Evolutionary conservation across 345 rosid species (phyloP).

Genomic region (Aquilaria yunnanensis): DNA sequence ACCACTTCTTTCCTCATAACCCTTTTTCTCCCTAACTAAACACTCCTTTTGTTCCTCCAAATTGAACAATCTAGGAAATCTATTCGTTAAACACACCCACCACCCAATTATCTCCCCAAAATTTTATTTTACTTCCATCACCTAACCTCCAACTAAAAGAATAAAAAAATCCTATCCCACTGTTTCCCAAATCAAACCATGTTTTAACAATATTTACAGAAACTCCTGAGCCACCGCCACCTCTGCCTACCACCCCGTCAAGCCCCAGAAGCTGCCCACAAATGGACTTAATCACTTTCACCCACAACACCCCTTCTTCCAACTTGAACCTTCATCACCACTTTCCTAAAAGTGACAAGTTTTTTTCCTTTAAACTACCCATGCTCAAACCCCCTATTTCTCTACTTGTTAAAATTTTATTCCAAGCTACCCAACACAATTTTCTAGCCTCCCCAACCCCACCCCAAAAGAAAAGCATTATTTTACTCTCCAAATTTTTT

Average conservation of each 20-base stretch:
- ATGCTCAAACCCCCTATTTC: too few species aligned
- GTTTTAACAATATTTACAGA: neutral
- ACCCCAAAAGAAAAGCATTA: too few species aligned
- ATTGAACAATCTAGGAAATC: too few species aligned
- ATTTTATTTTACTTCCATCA: neutral
- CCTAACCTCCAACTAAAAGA: neutral
- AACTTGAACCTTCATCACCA: neutral
- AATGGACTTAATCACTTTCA: neutral
- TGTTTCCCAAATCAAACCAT: neutral
- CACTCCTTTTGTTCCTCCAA: too few species aligned
- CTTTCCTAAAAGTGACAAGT: neutral
- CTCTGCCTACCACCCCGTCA: neutral
- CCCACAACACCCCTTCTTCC: neutral
- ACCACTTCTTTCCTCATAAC: too few species aligned
- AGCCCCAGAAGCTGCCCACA: neutral
- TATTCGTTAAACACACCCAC: neutral
- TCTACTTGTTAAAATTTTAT: neutral
- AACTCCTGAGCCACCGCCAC: neutral
- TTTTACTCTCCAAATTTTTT: too few species aligned
- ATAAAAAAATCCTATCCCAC: neutral
- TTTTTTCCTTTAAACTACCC: neutral
- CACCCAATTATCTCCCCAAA: neutral
- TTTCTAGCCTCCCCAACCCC: too few species aligned
- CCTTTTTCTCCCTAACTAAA: too few species aligned
- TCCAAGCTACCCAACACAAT: neutral